phyloP scores from a whole-genome alignment of 257 asterid species.

The Solanum arcanum region DNA sequence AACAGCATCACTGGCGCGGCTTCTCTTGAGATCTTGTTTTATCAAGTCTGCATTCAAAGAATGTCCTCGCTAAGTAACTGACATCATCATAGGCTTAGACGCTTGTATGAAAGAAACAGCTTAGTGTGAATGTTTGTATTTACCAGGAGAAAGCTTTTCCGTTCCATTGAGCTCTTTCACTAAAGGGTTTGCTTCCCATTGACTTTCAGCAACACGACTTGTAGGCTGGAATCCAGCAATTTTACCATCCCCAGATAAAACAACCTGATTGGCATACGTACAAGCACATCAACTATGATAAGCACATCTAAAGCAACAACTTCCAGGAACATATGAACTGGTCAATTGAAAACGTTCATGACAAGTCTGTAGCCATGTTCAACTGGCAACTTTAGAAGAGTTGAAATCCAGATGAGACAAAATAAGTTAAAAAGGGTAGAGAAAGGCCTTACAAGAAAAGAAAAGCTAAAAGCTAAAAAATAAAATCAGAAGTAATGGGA shows the following conservation, averaged over 20 bases:
- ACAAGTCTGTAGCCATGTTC: neutral
- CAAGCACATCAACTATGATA: neutral
- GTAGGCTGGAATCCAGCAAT: constrained; percentile 73
- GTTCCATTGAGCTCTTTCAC: constrained; percentile 63
- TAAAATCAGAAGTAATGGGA: neutral
- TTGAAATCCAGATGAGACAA: neutral
- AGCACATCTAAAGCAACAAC: neutral
- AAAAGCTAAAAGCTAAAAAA: neutral
- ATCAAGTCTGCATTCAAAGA: constrained; percentile 43
- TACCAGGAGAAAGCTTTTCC: constrained; percentile 67
- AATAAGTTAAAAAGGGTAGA: neutral
- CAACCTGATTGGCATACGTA: constrained; percentile 31
- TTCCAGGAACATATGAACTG: neutral
- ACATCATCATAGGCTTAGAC: neutral
- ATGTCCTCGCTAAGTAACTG: neutral
- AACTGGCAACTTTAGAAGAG: neutral
- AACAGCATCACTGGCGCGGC: constrained; percentile 27
- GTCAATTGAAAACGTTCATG: neutral
- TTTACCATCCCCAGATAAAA: constrained; percentile 41
- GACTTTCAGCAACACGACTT: constrained; percentile 67
- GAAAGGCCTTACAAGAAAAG: neutral
- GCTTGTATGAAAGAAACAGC: neutral
- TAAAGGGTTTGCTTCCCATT: constrained; percentile 81
- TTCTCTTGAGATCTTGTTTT: constrained; percentile 56
- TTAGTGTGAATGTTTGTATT: neutral